phyloP scores from a whole-genome alignment of 768 basidiomycete species.

The Butyriboletus loyo region DNA sequence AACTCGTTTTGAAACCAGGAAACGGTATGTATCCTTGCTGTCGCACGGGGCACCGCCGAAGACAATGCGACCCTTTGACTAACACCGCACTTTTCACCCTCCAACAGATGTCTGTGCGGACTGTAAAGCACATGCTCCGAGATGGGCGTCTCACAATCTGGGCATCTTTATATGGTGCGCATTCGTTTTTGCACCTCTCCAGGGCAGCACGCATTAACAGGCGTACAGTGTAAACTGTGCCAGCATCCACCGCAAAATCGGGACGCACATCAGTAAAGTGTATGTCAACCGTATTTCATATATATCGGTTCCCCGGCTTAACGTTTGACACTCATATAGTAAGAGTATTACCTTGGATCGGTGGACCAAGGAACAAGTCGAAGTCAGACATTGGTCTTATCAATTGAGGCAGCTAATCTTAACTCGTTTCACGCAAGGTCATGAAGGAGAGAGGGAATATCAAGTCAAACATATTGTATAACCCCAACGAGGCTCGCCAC shows the following conservation, averaged over 20 bases:
- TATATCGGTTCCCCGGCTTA: background rate
- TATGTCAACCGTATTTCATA: slow-evolving; percentile 38
- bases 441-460: slow-evolving; percentile 83
- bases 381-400: slow-evolving; percentile 46
- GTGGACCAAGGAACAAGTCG: slow-evolving; percentile 87
- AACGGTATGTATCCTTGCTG: slow-evolving; percentile 56
- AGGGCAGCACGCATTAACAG: slow-evolving; percentile 6
- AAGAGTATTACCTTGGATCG: slow-evolving; percentile 88
- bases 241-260: slow-evolving; percentile 90
- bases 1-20: slow-evolving; percentile 69
- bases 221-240: slow-evolving; percentile 74
- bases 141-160: slow-evolving; percentile 88
- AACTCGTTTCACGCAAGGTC: slow-evolving; percentile 40
- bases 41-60: background rate
- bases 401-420: slow-evolving; percentile 7
- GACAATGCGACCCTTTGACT: background rate
- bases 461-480: slow-evolving; percentile 75
- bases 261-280: slow-evolving; percentile 94
- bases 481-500: slow-evolving; percentile 77
- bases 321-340: slow-evolving; percentile 37
- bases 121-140: slow-evolving; percentile 80
- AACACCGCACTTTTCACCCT: slow-evolving; percentile 10
- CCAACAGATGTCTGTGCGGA: slow-evolving; percentile 82
- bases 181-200: background rate
- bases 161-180: slow-evolving; percentile 85